Conservation (phyloP, 257 asterid species). For the Nicotiana undulata region DNA sequence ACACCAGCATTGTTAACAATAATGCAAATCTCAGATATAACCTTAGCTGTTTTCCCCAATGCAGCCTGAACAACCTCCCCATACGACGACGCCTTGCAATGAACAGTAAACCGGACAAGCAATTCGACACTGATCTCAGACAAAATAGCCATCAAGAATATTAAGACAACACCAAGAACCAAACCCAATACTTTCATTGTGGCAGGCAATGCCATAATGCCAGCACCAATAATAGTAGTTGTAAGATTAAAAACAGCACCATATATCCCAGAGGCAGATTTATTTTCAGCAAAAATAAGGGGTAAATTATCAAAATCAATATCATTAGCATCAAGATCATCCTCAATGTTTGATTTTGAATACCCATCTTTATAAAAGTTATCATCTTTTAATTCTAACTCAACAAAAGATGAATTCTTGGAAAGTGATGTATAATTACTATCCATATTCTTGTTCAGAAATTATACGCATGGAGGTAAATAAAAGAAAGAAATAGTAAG, state of each 20-base stretch:
- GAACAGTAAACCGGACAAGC: slow-evolving; percentile 65
- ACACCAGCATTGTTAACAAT: slow-evolving; percentile 77
- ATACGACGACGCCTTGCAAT: slow-evolving; percentile 63
- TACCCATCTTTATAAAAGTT: slow-evolving; percentile 31
- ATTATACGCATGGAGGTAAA: background rate
- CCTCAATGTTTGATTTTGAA: slow-evolving; percentile 20
- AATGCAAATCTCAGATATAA: slow-evolving; percentile 70
- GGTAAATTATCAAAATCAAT: slow-evolving; percentile 59
- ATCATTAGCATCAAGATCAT: slow-evolving; percentile 35
- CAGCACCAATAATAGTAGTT: slow-evolving; percentile 84
- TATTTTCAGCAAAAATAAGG: slow-evolving; percentile 48
- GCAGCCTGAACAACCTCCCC: slow-evolving; percentile 92
- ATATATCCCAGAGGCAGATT: slow-evolving; percentile 53
- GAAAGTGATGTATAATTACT: slow-evolving; percentile 42
- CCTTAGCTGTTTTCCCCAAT: slow-evolving; percentile 53
- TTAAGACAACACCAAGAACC: slow-evolving; percentile 50
- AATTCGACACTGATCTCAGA: slow-evolving; percentile 79
- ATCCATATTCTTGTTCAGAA: slow-evolving; percentile 29
- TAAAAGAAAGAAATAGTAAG: background rate
- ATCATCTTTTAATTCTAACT: slow-evolving; percentile 37
- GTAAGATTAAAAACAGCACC: slow-evolving; percentile 95
- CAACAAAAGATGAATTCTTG: slow-evolving; percentile 14
- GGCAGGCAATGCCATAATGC: slow-evolving; percentile 95
- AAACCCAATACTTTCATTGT: slow-evolving; percentile 85
- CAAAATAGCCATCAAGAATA: slow-evolving; percentile 57